Evolutionary conservation across 2,329 filamentous ascomycete species (phyloP).

Genomic region (Chalara sp.): DNA sequence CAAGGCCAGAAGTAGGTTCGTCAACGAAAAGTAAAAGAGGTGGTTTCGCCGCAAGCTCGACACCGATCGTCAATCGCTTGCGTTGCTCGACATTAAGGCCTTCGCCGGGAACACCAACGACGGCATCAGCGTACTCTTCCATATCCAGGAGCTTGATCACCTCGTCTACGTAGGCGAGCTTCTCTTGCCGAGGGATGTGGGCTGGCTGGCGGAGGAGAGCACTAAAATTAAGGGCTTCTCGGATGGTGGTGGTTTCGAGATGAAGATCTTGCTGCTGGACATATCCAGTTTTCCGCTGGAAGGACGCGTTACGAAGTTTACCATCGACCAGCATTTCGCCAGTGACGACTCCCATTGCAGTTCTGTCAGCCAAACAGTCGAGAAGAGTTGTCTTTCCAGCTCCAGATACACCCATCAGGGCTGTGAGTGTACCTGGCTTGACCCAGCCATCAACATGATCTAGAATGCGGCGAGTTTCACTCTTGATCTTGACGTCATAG

Average conservation of each 20-base stretch:
- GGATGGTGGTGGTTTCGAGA: constrained; percentile 72
- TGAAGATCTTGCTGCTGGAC: constrained; percentile 90
- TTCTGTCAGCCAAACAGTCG: constrained; percentile 76
- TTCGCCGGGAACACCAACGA: constrained; percentile 84
- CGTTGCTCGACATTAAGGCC: constrained; percentile 59
- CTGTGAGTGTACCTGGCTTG: constrained; percentile 61
- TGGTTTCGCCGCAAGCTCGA: constrained; percentile 87
- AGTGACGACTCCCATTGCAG: constrained; percentile 81
- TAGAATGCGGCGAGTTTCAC: constrained; percentile 51
- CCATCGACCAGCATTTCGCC: constrained; percentile 71
- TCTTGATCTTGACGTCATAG: constrained; percentile 49
- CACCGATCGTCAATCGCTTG: constrained; percentile 81
- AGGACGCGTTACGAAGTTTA: constrained; percentile 64
- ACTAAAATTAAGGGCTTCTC: constrained; percentile 79
- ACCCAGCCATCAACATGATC: constrained; percentile 64
- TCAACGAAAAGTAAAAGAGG: constrained; percentile 84
- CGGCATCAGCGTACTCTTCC: constrained; percentile 82
- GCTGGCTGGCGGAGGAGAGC: constrained; percentile 78
- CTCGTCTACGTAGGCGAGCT: constrained; percentile 78
- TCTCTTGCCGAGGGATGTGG: constrained; percentile 64
- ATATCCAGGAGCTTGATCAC: constrained; percentile 68
- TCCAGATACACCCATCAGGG: constrained; percentile 53
- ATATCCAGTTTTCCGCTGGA: constrained; percentile 86
- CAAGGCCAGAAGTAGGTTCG: constrained; percentile 90
- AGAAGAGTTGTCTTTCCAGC: constrained; percentile 87